Percentiles rank a stretch among this genome's conserved stretches.
Evolutionary conservation across 2,329 filamentous ascomycete genomes (phyloP).

Genomic region (Neofusicoccum sp.): DNA sequence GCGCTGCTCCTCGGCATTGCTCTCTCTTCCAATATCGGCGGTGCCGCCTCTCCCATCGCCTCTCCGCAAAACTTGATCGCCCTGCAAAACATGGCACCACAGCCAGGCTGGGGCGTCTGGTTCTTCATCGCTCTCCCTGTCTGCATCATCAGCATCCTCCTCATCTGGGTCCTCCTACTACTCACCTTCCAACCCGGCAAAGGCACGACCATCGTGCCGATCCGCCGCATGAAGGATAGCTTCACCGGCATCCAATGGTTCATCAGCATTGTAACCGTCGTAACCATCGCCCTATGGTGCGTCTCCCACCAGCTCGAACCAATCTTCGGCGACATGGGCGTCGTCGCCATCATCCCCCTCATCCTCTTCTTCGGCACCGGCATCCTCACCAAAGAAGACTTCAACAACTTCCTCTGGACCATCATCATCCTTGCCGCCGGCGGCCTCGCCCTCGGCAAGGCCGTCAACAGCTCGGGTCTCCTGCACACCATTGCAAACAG

Average conservation of each 20-base stretch:
- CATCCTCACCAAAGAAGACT: slow-evolving; percentile 96
- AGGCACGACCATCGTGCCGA: slow-evolving; percentile 86
- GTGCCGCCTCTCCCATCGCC: slow-evolving; percentile 93
- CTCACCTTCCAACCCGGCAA: slow-evolving; percentile 80
- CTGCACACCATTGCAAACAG: slow-evolving; percentile 79
- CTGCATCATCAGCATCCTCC: slow-evolving; percentile 78
- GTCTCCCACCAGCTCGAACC: slow-evolving; percentile 82
- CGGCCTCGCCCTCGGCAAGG: slow-evolving; percentile 86
- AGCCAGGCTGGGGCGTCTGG: slow-evolving; percentile 92
- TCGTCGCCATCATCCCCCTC: slow-evolving; percentile 93
- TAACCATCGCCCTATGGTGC: slow-evolving; percentile 90
- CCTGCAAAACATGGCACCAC: slow-evolving; percentile 88
- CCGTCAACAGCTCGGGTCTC: slow-evolving; percentile 88
- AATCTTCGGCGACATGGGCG: slow-evolving; percentile 95
- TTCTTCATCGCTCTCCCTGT: slow-evolving; percentile 95
- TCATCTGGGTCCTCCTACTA: slow-evolving; percentile 87
- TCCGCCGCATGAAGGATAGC: slow-evolving; percentile 81
- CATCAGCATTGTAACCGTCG: slow-evolving; percentile 76
- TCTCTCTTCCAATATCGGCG: slow-evolving; percentile 90
- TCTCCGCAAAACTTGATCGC: slow-evolving; percentile 98
- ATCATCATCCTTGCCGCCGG: slow-evolving; percentile 98
- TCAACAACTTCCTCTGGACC: slow-evolving; percentile 99
- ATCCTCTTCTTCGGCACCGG: slow-evolving; percentile 95
- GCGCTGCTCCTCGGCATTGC: slow-evolving; percentile 94
- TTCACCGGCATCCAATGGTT: slow-evolving; percentile 93